phyloP scores from a whole-genome alignment of 2,329 filamentous ascomycete genomes.

The Scedosporium minutisporum region DNA sequence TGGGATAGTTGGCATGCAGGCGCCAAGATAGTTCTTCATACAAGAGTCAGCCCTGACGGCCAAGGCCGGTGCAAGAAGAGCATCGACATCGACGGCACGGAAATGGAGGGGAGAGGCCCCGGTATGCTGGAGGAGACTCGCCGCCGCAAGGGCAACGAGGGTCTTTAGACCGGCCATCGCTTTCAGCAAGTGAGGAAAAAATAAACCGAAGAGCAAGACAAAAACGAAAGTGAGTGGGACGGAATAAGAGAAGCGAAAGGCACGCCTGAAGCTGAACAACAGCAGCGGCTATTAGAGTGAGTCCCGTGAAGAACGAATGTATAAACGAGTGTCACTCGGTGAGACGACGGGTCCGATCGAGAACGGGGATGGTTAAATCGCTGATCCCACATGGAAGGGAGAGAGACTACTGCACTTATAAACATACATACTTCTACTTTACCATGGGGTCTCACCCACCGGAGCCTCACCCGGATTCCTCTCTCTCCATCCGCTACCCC shows the following conservation, averaged over 20 bases:
- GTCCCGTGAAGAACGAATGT: too few relatives aligned
- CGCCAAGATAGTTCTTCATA: not conserved
- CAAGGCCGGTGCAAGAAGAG: not conserved
- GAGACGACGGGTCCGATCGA: too few relatives aligned
- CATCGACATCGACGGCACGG: slow-evolving; percentile 30
- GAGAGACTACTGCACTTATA: too few relatives aligned
- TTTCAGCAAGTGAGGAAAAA: not conserved
- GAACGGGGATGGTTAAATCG: too few relatives aligned
- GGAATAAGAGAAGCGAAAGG: not conserved
- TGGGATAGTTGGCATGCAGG: not conserved
- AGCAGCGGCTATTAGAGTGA: too few relatives aligned
- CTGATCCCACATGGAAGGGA: too few relatives aligned
- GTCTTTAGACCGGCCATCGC: slow-evolving; percentile 21
- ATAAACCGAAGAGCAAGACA: not conserved
- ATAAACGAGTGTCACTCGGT: too few relatives aligned
- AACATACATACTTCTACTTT: too few relatives aligned
- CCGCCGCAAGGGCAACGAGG: slow-evolving; percentile 26
- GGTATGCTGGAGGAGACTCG: slow-evolving; percentile 25
- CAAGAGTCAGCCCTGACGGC: not conserved
- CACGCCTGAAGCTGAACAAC: too few relatives aligned
- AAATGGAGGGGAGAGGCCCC: slow-evolving; percentile 33
- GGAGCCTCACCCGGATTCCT: too few relatives aligned
- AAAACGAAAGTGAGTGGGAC: not conserved
- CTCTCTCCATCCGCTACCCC: too few relatives aligned
- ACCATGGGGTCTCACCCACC: too few relatives aligned